phyloP scores from a whole-genome alignment of 768 basidiomycete species.

The Suillus clintonianus region DNA sequence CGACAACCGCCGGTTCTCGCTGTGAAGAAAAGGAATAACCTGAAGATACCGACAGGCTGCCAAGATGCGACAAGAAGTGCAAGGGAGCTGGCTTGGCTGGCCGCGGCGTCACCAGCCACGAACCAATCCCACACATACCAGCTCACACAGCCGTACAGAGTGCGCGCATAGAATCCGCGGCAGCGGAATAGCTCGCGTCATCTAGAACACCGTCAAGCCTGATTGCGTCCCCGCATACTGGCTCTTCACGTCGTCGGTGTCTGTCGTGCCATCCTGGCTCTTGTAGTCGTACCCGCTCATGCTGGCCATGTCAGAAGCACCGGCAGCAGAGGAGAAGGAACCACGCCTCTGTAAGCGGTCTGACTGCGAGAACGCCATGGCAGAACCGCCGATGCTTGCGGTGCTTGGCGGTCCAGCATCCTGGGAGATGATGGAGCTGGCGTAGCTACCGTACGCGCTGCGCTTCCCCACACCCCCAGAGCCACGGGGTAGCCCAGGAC shows the following conservation, averaged over 20 bases:
- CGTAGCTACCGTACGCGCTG: conserved; percentile 77
- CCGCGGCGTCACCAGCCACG: too few species aligned
- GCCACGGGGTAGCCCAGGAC: conserved; percentile 64
- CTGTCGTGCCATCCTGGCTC: conserved; percentile 82
- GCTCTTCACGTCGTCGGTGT: conserved; percentile 85
- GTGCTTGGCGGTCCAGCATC: conserved; percentile 69
- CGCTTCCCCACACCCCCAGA: conserved; percentile 65
- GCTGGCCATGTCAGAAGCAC: conserved; percentile 77
- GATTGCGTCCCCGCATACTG: conserved; percentile 86
- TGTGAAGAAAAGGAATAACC: conserved; percentile 3
- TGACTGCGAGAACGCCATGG: conserved; percentile 86
- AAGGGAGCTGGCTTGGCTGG: conserved; percentile 5
- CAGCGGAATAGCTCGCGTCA: not conserved
- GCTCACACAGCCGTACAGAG: not conserved
- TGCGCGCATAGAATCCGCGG: not conserved
- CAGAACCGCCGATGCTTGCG: conserved; percentile 59
- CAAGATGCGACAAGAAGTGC: conserved; percentile 17
- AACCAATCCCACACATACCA: not conserved
- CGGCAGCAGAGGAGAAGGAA: conserved; percentile 76
- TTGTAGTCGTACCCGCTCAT: conserved; percentile 81
- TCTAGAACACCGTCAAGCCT: conserved; percentile 82
- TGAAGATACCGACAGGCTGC: conserved; percentile 5
- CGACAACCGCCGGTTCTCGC: not conserved
- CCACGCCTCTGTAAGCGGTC: conserved; percentile 80
- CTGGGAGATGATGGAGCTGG: conserved; percentile 92